A percentile compares a stretch with the other conserved stretches of the same genome.
phyloP scores from a whole-genome alignment of 345 rosid species.

The Eucalyptus sp. region DNA sequence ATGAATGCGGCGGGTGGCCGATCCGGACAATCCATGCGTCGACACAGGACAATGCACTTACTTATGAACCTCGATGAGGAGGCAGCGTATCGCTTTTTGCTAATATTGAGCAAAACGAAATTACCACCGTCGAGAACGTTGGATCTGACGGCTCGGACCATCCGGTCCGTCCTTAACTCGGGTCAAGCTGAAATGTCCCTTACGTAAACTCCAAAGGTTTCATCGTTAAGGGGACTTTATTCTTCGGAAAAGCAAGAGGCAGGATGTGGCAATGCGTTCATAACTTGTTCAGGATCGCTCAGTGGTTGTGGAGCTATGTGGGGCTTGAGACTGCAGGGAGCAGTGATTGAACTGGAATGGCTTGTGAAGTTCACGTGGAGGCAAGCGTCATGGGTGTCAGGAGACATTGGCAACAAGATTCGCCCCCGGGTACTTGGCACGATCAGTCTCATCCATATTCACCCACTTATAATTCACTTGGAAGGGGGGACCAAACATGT shows the following conservation, averaged over 20 bases:
- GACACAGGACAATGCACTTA: background rate
- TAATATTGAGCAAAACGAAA: background rate
- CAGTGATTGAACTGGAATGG: background rate
- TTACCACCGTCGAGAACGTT: background rate
- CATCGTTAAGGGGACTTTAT: background rate
- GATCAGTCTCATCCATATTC: background rate
- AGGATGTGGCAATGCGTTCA: background rate
- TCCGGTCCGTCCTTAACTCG: background rate
- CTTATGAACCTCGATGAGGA: background rate
- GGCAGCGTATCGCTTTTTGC: background rate
- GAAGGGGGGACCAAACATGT: background rate
- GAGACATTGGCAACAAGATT: background rate
- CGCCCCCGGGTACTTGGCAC: background rate
- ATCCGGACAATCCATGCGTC: background rate
- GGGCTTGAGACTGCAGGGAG: background rate
- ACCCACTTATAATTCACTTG: background rate
- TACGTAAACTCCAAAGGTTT: background rate
- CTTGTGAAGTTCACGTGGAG: constrained; percentile 32
- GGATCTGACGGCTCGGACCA: background rate
- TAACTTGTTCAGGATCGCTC: background rate
- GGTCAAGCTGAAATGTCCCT: background rate
- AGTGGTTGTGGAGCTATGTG: background rate
- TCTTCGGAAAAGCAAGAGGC: background rate
- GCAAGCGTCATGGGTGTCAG: constrained; percentile 2
- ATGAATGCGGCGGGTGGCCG: background rate